A percentile compares a stretch with the other conserved stretches of the same genome.
Evolutionary conservation across 169 alveolate species (phyloP).

Genomic region (Plasmodium cynomolgi): DNA sequence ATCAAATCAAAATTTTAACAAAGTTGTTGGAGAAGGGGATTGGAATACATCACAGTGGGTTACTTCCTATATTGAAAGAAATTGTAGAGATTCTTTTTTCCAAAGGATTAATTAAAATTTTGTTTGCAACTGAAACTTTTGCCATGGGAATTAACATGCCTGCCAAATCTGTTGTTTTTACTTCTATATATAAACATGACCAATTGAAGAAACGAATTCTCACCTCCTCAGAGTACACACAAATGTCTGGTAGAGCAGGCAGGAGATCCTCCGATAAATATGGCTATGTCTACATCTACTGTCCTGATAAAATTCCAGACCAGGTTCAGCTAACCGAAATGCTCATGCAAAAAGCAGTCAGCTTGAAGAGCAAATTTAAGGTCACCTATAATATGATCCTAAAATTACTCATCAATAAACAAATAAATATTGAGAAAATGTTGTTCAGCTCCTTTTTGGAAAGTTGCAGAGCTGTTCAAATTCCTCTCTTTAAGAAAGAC

Average conservation of each 20-base stretch:
- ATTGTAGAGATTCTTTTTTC: conserved; percentile 97
- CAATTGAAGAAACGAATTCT: conserved; percentile 91
- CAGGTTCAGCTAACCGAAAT: conserved; percentile 88
- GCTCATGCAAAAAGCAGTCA: conserved; percentile 88
- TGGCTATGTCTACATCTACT: conserved; percentile 95
- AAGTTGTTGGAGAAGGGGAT: conserved; percentile 94
- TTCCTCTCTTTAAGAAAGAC: conserved; percentile 82
- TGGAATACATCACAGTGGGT: conserved; percentile 99
- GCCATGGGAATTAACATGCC: conserved; percentile 99
- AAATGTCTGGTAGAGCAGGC: conserved; percentile 99
- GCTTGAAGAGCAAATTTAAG: conserved; percentile 92
- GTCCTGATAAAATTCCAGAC: conserved; percentile 92
- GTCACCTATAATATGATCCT: conserved; percentile 92
- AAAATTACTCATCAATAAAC: conserved; percentile 87
- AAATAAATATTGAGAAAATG: conserved; percentile 87
- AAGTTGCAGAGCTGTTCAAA: conserved; percentile 84
- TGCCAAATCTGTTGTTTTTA: conserved; percentile 97
- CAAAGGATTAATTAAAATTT: conserved; percentile 95
- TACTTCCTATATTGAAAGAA: conserved; percentile 98
- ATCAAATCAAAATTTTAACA: conserved; percentile 89
- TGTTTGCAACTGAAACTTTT: conserved; percentile 99
- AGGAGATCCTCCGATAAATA: conserved; percentile 97
- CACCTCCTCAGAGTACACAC: conserved; percentile 97
- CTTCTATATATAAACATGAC: conserved; percentile 94
- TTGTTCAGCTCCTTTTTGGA: conserved; percentile 90